A percentile compares a stretch with the other conserved stretches of the same genome.
Evolutionary conservation across 2,329 filamentous ascomycete species (phyloP).

Genomic region (Aschersonia sp.): DNA sequence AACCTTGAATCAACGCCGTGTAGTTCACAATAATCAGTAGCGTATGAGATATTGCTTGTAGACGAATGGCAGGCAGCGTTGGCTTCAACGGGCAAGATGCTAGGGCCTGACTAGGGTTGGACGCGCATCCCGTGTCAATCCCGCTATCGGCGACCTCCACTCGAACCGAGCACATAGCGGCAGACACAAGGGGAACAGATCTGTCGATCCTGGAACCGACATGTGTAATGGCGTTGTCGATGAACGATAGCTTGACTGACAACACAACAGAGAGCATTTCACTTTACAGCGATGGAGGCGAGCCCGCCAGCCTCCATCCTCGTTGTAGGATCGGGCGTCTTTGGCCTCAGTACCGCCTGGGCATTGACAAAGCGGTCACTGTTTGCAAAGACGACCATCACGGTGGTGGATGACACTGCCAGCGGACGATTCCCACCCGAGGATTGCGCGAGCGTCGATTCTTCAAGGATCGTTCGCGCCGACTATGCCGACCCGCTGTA

Average conservation of each 20-base stretch:
- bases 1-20: no score
- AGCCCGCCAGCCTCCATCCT: slow-evolving; percentile 36
- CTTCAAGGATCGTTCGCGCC: slow-evolving; percentile 47
- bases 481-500: slow-evolving; percentile 79
- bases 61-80: no score
- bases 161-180: no score
- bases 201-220: no score
- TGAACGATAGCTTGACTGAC: slow-evolving; percentile 2
- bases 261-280: background rate
- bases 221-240: no score
- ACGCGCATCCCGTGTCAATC: no score
- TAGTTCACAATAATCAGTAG: no score
- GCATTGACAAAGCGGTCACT: slow-evolving; percentile 49
- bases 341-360: slow-evolving; percentile 48
- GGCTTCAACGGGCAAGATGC: no score
- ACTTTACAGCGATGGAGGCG: slow-evolving; percentile 11
- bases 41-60: no score
- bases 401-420: slow-evolving; percentile 39
- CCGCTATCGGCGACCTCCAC: no score
- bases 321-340: slow-evolving; percentile 55
- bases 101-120: no score
- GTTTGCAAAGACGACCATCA: slow-evolving; percentile 39
- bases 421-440: slow-evolving; percentile 41
- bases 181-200: no score
- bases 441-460: slow-evolving; percentile 47